These are phyloP conservation scores for Tetradesmus obliquus DNA, from an alignment of 139 green algal species.

Conservation along the genomic window DNA sequence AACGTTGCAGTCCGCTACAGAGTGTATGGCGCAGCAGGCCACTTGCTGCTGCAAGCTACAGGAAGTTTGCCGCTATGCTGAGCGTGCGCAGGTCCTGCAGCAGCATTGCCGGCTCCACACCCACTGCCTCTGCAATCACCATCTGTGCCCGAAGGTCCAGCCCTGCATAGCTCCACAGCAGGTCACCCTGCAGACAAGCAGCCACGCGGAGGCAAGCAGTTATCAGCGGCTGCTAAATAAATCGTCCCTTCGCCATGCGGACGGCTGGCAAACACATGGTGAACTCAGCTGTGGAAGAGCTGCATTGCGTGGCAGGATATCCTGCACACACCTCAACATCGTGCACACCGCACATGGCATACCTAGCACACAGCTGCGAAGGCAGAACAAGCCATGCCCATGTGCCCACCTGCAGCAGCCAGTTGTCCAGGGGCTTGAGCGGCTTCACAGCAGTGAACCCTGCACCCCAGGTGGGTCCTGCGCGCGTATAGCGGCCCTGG, in stretches of 20 bases:
- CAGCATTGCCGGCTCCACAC: slow-evolving; percentile 16
- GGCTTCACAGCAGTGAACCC: not conserved
- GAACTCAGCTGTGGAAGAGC: too few species aligned
- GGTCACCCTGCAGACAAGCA: slow-evolving; percentile 65
- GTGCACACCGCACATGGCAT: too few species aligned
- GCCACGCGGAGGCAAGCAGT: not conserved
- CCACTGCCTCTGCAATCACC: slow-evolving; percentile 37
- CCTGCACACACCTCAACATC: too few species aligned
- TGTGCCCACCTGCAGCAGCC: not conserved
- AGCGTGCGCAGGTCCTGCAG: slow-evolving; percentile 49
- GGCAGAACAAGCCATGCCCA: not conserved
- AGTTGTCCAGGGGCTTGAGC: not conserved
- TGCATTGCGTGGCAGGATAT: too few species aligned
- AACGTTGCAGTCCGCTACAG: too few species aligned
- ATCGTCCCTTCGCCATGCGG: too few species aligned
- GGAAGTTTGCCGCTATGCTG: slow-evolving; percentile 17
- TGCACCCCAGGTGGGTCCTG: not conserved
- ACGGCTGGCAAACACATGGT: not conserved
- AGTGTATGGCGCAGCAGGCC: too few species aligned
- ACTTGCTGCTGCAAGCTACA: not conserved
- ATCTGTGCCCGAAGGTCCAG: slow-evolving; percentile 57
- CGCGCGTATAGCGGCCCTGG: slow-evolving; percentile 51
- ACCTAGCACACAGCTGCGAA: too few species aligned
- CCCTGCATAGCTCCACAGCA: slow-evolving; percentile 59
- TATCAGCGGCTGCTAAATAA: too few species aligned